phyloP scores from a whole-genome alignment of 768 basidiomycete species.

The Fomitopsis serialis region DNA sequence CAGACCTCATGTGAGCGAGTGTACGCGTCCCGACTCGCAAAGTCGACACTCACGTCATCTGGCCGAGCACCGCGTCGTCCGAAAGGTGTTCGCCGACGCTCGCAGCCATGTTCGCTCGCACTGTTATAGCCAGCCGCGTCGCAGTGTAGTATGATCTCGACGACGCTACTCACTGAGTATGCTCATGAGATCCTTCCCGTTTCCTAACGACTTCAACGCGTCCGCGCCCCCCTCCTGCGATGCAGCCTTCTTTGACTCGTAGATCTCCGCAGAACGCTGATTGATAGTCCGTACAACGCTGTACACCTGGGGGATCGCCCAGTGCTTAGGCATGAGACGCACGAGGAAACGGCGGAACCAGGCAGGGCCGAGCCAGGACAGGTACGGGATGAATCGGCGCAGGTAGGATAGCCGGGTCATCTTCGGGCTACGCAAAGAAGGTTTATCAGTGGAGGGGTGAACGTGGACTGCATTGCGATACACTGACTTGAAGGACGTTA shows the following conservation, averaged over 20 bases:
- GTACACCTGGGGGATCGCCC: constrained; percentile 7
- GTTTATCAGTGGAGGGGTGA: not conserved
- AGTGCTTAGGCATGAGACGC: constrained; percentile 1
- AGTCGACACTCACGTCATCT: constrained; percentile 5
- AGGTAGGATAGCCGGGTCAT: not conserved
- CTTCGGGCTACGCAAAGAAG: not conserved
- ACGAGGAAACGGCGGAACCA: constrained; percentile 2
- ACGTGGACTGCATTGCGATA: not conserved
- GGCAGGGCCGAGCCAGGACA: constrained; percentile 3
- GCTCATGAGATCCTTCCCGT: constrained; percentile 25
- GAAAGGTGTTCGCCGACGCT: constrained; percentile 2
- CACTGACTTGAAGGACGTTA: constrained; percentile 23
- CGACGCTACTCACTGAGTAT: constrained; percentile 13
- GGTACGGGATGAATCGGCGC: constrained; percentile 1
- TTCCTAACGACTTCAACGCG: constrained; percentile 16
- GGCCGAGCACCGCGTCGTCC: constrained; percentile 8
- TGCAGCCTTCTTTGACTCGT: constrained; percentile 31
- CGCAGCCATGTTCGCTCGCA: constrained; percentile 8
- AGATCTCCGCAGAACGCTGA: constrained; percentile 22
- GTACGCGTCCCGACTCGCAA: not conserved
- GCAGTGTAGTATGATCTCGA: constrained; percentile 10
- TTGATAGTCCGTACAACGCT: constrained; percentile 12
- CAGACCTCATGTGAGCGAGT: not conserved
- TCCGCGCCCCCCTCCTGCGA: constrained; percentile 19
- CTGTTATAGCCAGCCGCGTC: not conserved